A percentile compares a stretch with the other conserved stretches of the same genome.
Conservation (phyloP, 1,139 yeast genomes). For the Yamadazyma dushanensis region DNA sequence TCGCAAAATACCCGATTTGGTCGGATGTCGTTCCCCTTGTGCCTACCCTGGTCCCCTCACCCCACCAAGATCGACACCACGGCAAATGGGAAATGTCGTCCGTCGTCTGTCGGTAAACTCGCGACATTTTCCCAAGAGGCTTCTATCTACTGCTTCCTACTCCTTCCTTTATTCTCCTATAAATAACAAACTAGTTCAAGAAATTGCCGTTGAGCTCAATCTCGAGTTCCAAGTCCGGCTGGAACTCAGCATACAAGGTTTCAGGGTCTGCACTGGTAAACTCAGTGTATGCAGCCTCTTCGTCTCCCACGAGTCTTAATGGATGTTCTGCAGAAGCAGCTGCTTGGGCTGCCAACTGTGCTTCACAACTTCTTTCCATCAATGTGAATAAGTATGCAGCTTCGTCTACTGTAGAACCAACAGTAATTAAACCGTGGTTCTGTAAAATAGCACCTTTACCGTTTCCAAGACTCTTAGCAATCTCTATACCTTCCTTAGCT, state of each 20-base stretch:
- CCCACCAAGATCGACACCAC: too few relatives aligned
- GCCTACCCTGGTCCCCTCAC: too few relatives aligned
- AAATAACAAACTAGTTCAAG: conserved; percentile 12
- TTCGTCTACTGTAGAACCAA: conserved; percentile 77
- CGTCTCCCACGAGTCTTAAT: conserved; percentile 49
- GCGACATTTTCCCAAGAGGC: too few relatives aligned
- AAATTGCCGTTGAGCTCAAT: conserved; percentile 23
- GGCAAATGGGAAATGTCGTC: too few relatives aligned
- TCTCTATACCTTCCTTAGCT: conserved; percentile 64
- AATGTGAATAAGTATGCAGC: conserved; percentile 73
- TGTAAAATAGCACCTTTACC: conserved; percentile 67
- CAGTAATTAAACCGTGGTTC: conserved; percentile 79
- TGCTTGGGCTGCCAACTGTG: conserved; percentile 63
- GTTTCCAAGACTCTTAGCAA: conserved; percentile 66
- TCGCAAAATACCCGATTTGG: too few relatives aligned
- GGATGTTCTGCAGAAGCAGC: conserved; percentile 41
- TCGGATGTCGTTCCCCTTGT: too few relatives aligned
- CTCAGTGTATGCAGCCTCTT: conserved; percentile 70
- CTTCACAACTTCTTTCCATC: conserved; percentile 69
- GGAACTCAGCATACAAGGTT: conserved; percentile 70
- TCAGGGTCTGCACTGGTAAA: conserved; percentile 65
- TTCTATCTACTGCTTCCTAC: too few relatives aligned
- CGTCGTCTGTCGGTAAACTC: too few relatives aligned
- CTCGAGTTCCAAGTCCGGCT: conserved; percentile 51
- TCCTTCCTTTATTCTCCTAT: too few relatives aligned